Evolutionary conservation across 2,329 filamentous ascomycete species (phyloP).

Genomic region (Ilyonectria destructans): DNA sequence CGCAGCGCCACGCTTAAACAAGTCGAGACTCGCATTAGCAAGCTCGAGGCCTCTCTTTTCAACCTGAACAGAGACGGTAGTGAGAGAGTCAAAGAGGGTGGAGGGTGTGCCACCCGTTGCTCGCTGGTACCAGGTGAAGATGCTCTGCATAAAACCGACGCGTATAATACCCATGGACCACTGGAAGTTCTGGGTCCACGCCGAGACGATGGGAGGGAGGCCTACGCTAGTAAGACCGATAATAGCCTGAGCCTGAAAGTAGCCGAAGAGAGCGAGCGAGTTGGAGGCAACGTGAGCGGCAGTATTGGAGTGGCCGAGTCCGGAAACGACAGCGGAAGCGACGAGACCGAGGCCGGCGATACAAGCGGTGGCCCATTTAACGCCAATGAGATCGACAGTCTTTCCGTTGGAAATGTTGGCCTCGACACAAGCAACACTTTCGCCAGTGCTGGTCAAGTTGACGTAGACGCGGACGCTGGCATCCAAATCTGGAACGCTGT

Average conservation of each 20-base stretch:
- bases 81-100: conserved; percentile 82
- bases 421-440: conserved; percentile 87
- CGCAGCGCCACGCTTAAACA: conserved; percentile 71
- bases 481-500: conserved; percentile 92
- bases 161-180: conserved; percentile 98
- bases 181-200: conserved; percentile 98
- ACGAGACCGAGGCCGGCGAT: conserved; percentile 88
- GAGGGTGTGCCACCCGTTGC: conserved; percentile 90
- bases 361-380: conserved; percentile 91
- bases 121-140: conserved; percentile 97
- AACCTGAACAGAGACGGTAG: conserved; percentile 86
- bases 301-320: conserved; percentile 92
- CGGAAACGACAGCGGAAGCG: conserved; percentile 90
- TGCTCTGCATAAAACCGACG: conserved; percentile 87
- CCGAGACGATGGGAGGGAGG: conserved; percentile 88
- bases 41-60: conserved; percentile 72
- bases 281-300: conserved; percentile 96
- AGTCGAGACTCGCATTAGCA: conserved; percentile 57
- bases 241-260: conserved; percentile 95
- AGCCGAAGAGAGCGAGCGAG: conserved; percentile 92
- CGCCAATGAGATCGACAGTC: conserved; percentile 89
- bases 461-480: conserved; percentile 87
- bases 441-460: conserved; percentile 75
- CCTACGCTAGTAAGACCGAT: conserved; percentile 86
- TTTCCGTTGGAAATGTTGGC: conserved; percentile 91